A percentile compares a stretch with the other conserved stretches of the same genome.
Evolutionary conservation across 768 basidiomycete genomes (phyloP).

Genomic region (Polyporus arcularius): DNA sequence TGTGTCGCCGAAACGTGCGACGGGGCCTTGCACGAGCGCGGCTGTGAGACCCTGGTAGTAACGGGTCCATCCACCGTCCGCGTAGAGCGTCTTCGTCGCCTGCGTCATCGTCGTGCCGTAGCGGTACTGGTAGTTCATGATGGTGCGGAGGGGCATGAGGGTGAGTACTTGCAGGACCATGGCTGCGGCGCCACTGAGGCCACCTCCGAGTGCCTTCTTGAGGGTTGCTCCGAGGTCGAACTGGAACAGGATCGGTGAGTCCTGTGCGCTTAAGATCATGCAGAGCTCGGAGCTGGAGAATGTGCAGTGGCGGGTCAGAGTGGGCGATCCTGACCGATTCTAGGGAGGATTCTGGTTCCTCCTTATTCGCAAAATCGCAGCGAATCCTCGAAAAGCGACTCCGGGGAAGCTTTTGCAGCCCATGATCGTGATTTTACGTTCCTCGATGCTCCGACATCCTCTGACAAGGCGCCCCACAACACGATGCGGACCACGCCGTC

Average conservation of each 20-base stretch:
- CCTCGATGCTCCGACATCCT: no score
- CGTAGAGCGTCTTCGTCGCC: slow-evolving; percentile 67
- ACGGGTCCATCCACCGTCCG: slow-evolving; percentile 77
- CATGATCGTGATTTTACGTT: no score
- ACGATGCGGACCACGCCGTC: no score
- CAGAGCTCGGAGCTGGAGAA: neutral
- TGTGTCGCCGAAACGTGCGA: no score
- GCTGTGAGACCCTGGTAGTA: slow-evolving; percentile 89
- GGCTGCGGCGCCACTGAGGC: slow-evolving; percentile 89
- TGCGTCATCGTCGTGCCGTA: slow-evolving; percentile 77
- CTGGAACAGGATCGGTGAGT: slow-evolving; percentile 35
- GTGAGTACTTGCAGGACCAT: slow-evolving; percentile 94
- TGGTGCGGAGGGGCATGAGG: slow-evolving; percentile 93
- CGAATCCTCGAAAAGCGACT: no score
- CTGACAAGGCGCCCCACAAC: no score
- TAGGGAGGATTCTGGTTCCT: no score
- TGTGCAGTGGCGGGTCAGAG: no score
- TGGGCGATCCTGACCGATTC: no score
- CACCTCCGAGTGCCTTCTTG: slow-evolving; percentile 85
- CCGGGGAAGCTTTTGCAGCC: no score
- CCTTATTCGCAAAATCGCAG: no score
- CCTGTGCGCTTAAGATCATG: neutral
- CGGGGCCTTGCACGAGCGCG: slow-evolving; percentile 86
- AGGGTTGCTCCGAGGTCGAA: slow-evolving; percentile 84
- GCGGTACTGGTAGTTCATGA: slow-evolving; percentile 97